Evolutionary conservation across 2,329 filamentous ascomycete species (phyloP), one percentile per base, ranked within the genome.

Genomic region (Phyllosticta paracitricarpa): DNA sequence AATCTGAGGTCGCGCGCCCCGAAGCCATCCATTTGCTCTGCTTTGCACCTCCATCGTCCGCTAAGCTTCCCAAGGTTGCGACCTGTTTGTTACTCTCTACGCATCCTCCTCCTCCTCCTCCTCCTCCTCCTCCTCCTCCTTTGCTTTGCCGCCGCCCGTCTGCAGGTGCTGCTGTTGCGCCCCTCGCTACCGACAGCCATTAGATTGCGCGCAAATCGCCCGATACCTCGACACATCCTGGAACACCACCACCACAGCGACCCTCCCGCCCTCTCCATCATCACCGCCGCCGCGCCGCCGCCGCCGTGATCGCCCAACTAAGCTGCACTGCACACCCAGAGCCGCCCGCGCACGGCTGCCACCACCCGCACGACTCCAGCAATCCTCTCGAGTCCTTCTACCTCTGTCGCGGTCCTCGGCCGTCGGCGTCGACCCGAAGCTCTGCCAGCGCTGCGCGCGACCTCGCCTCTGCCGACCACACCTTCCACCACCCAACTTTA

Each of bases 241-340:
- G 30, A 56, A 28, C 54, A 33, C 54, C 54, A 28, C 54, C 28
- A 19, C 54, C 54, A 17, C 24, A 14, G 26, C 59, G 52, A 60
- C 58, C 58, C 53, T 54, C 53, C 40, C 59, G 52, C 59, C 56
- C 48, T 48, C 26, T 51, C 60, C 60, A 51, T 28, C 60, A 58
- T 67, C 67, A 69, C 65, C 56, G 64, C 61, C 53, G 17, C 26
- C 58, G 14, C 19, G 58, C 52, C 54, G 56, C 61, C 30, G 48
- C 56, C 59, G 60, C 65, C 68, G 67, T 67, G 69, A 66, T 64
- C 53, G 59, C 53, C 53, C 53, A 53, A 40, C 56, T 30, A 8
- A 30, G 28, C 40, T 48, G 40, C 40, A 48, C 40, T 48, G 40
- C 40, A 48, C 40, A n/a, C 40, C 40, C 6, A 48, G 14, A 48